Percentiles rank a stretch among this genome's conserved stretches.
Evolutionary conservation across 371 early-diverging fungal genomes (phyloP).

Genomic region (Lichtheimia hyalospora): DNA sequence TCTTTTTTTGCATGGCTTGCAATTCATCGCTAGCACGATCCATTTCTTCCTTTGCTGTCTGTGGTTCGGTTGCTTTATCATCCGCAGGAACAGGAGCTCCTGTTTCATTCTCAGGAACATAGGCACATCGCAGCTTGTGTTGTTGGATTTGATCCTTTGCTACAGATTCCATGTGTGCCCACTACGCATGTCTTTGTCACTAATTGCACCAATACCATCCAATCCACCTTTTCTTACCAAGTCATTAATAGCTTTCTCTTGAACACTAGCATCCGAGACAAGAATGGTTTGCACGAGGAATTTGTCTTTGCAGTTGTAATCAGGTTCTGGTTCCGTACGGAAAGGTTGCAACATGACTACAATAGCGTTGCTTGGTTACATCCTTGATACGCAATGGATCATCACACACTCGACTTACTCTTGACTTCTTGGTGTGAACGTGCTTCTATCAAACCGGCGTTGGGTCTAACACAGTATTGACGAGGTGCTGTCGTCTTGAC

Average conservation of each 20-base stretch:
- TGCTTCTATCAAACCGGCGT: conserved; percentile 85
- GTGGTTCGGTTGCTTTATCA: not conserved
- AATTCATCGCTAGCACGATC: not conserved
- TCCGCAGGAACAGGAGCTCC: not conserved
- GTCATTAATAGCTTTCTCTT: conserved; percentile 3
- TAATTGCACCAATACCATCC: not conserved
- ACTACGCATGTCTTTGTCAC: conserved; percentile 29
- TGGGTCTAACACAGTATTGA: conserved; percentile 96
- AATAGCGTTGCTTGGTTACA: not conserved
- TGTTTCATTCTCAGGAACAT: conserved; percentile 10
- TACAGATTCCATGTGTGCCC: conserved; percentile 49
- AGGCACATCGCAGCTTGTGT: conserved; percentile 60
- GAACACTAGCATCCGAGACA: not conserved
- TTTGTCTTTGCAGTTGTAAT: conserved; percentile 91
- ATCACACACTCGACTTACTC: not conserved
- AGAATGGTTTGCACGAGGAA: conserved; percentile 88
- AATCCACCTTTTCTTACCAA: not conserved
- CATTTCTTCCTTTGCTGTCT: not conserved
- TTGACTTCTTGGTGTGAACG: not conserved
- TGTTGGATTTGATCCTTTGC: conserved; percentile 51
- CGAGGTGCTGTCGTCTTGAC: conserved; percentile 98
- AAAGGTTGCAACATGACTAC: conserved; percentile 87
- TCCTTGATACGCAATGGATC: too few species aligned
- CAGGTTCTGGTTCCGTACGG: conserved; percentile 73
- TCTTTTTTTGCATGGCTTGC: conserved; percentile 3